Conservation (phyloP, 371 early-diverging fungal genomes). For the Choanephora cucurbitarum region DNA sequence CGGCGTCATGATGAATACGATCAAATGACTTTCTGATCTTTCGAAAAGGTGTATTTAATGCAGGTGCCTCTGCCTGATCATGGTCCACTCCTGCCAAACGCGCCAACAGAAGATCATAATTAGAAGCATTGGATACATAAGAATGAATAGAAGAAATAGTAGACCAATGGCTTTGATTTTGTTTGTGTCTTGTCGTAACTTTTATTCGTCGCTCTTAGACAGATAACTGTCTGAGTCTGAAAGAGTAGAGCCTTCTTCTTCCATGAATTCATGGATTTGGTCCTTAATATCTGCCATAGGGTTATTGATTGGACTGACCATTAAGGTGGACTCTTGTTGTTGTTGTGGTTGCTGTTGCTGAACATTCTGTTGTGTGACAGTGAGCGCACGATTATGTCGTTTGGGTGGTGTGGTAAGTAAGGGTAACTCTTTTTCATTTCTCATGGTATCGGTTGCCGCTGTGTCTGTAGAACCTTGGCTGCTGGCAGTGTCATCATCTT, state of each 20-base stretch:
- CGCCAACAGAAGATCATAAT: slow-evolving; percentile 61
- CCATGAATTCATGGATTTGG: slow-evolving; percentile 26
- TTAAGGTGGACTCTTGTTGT: not conserved
- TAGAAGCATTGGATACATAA: slow-evolving; percentile 40
- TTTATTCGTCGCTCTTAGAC: slow-evolving; percentile 14
- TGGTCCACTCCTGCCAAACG: slow-evolving; percentile 71
- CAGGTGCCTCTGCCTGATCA: slow-evolving; percentile 29
- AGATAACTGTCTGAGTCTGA: slow-evolving; percentile 33
- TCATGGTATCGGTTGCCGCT: not conserved
- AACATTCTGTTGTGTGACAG: not conserved
- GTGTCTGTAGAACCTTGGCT: not conserved
- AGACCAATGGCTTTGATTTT: slow-evolving; percentile 39
- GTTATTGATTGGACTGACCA: not conserved
- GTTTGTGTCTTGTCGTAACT: slow-evolving; percentile 10
- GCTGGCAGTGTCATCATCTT: not conserved
- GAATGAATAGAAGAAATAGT: slow-evolving; percentile 42
- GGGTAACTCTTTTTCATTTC: not conserved
- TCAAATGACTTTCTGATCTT: slow-evolving; percentile 45
- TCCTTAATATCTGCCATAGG: slow-evolving; percentile 11
- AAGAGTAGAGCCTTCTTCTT: slow-evolving; percentile 1
- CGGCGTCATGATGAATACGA: slow-evolving; percentile 39
- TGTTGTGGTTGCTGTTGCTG: not conserved
- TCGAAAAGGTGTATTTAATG: slow-evolving; percentile 32
- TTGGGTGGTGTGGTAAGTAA: not conserved
- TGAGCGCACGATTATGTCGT: not conserved